A percentile compares a stretch with the other conserved stretches of the same genome.
Evolutionary conservation across 345 rosid genomes (phyloP).

Genomic region (Eucalyptus curtisii): DNA sequence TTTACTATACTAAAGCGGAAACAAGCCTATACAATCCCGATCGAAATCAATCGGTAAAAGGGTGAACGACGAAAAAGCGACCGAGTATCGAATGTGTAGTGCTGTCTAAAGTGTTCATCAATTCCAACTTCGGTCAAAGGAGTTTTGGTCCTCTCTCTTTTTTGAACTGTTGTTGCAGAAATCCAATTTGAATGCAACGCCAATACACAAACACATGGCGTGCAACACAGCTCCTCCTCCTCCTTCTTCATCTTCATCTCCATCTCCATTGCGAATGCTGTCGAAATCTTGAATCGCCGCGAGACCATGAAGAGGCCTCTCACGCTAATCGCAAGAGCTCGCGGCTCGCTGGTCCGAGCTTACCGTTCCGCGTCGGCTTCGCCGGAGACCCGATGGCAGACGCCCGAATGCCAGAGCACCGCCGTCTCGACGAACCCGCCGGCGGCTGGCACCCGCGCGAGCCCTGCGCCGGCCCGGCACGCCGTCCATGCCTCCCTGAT

Average conservation of each 20-base stretch:
- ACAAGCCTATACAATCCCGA: accelerated
- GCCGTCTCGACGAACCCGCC: not conserved
- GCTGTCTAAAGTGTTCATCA: no score
- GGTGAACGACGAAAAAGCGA: accelerated
- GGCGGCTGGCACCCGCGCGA: not conserved
- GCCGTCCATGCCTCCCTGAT: not conserved
- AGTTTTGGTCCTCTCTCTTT: no score
- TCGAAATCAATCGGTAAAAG: no score
- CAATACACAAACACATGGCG: not conserved
- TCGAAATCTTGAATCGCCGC: not conserved
- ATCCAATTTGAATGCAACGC: not conserved
- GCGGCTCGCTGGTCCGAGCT: not conserved
- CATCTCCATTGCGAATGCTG: not conserved
- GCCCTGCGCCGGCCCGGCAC: not conserved
- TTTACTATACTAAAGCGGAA: accelerated
- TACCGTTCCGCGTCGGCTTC: not conserved
- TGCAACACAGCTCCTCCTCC: not conserved
- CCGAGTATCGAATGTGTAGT: no score
- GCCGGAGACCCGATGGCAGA: not conserved
- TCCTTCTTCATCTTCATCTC: not conserved
- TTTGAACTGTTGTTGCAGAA: not conserved
- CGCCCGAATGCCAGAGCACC: not conserved
- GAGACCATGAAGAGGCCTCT: not conserved
- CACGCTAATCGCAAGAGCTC: not conserved
- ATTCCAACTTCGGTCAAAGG: no score